Percentiles rank a stretch among this genome's conserved stretches.
phyloP scores from a whole-genome alignment of 768 basidiomycete species.

The Suillus spraguei region DNA sequence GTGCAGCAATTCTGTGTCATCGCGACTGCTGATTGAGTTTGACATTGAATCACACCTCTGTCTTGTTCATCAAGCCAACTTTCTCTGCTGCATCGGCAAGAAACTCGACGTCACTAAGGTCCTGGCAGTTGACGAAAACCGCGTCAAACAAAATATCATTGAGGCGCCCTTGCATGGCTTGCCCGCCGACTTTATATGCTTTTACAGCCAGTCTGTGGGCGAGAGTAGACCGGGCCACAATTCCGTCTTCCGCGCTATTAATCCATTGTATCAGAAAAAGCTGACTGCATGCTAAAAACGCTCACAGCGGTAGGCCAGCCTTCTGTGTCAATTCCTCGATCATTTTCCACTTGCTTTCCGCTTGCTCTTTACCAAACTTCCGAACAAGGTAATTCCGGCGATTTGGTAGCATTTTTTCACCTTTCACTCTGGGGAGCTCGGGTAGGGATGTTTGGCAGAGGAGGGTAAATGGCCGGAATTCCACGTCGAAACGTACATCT shows the following conservation, averaged over 20 bases:
- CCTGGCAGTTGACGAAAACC: slow-evolving; percentile 42
- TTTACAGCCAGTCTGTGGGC: slow-evolving; percentile 48
- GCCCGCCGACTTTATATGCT: slow-evolving; percentile 44
- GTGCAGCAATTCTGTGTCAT: neutral
- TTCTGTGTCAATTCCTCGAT: slow-evolving; percentile 31
- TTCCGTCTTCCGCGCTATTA: slow-evolving; percentile 40
- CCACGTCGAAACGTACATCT: slow-evolving; percentile 36
- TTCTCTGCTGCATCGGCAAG: slow-evolving; percentile 42
- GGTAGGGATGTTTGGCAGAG: slow-evolving; percentile 23
- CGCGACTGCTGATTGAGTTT: neutral
- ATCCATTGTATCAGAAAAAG: neutral
- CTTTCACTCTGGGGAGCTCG: neutral
- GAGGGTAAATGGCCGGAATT: slow-evolving; percentile 37
- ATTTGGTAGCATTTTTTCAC: slow-evolving; percentile 4
- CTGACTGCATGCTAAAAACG: neutral
- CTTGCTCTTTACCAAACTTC: slow-evolving; percentile 31
- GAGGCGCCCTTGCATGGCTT: slow-evolving; percentile 40
- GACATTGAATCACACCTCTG: slow-evolving; percentile 32
- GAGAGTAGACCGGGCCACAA: slow-evolving; percentile 40
- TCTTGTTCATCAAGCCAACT: slow-evolving; percentile 41
- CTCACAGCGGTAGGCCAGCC: slow-evolving; percentile 31
- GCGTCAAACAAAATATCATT: slow-evolving; percentile 41
- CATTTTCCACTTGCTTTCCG: slow-evolving; percentile 29
- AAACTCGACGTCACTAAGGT: slow-evolving; percentile 37
- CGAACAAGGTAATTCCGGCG: slow-evolving; percentile 27